Evolutionary conservation across 345 rosid species (phyloP).

Genomic region (Gossypium anomalum): DNA sequence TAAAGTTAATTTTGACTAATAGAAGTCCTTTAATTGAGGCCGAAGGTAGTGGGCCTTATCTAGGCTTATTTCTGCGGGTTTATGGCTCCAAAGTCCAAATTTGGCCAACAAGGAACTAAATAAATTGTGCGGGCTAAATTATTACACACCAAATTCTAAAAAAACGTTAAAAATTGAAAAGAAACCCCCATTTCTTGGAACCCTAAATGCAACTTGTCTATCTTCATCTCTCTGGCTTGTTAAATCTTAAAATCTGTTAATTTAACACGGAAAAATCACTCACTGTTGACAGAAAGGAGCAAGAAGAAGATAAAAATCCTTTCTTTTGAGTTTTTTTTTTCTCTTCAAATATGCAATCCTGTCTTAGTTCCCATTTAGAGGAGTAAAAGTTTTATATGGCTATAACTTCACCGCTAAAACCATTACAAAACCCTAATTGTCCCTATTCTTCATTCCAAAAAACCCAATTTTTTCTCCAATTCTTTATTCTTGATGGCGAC

Average conservation of each 20-base stretch:
- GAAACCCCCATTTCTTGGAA: slow-evolving; percentile 14
- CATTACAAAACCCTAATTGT: slow-evolving; percentile 12
- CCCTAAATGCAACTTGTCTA: not conserved
- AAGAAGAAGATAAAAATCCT: not conserved
- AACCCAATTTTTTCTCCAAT: not conserved
- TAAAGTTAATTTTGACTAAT: not conserved
- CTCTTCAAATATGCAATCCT: not conserved
- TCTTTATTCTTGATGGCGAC: slow-evolving; percentile 40
- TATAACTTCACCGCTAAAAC: not conserved
- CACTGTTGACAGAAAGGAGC: not conserved
- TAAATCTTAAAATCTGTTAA: not conserved
- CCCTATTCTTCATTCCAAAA: not conserved
- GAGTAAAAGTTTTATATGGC: not conserved
- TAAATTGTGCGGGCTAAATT: not conserved
- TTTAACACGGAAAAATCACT: not conserved
- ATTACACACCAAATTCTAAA: not conserved
- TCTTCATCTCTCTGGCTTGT: not conserved
- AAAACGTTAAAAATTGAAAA: not conserved
- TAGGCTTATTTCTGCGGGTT: no score
- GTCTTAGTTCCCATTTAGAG: not conserved
- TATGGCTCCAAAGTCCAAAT: no score
- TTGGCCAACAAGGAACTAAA: not conserved
- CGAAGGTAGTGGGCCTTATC: no score
- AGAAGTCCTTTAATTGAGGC: not conserved
- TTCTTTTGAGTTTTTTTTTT: not conserved